Conservation (phyloP, 345 rosid species). For the Lepidium sativum region DNA sequence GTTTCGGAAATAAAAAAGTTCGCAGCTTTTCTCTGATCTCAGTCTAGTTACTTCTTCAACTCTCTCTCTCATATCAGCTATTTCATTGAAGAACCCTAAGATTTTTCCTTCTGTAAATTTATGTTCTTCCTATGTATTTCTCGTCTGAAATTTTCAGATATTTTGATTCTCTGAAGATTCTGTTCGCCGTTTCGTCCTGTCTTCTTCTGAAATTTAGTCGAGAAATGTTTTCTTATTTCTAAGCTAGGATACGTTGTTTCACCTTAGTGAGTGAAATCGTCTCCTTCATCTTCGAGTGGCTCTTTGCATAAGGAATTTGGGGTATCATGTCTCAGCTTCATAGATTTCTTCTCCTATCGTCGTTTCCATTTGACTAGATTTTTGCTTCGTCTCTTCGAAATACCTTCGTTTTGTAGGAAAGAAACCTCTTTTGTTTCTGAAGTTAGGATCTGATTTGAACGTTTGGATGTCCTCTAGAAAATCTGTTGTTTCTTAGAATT, state of each 20-base stretch:
- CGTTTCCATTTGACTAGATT: background rate
- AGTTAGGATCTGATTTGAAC: background rate
- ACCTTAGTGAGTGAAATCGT: background rate
- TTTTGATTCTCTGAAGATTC: background rate
- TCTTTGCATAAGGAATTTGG: background rate
- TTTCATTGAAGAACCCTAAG: background rate
- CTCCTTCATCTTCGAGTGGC: background rate
- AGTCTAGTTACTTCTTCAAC: background rate
- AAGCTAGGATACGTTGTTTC: background rate
- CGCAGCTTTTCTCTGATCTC: background rate
- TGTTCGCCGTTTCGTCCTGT: background rate
- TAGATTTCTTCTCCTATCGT: background rate
- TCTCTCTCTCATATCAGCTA: background rate
- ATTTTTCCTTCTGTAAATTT: background rate
- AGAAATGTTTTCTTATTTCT: background rate
- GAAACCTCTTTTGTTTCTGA: background rate
- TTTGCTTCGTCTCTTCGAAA: background rate
- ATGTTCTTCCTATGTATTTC: background rate
- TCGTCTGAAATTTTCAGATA: background rate
- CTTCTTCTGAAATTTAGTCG: background rate
- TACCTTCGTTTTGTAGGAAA: background rate
- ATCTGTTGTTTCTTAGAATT: background rate
- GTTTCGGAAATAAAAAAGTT: background rate
- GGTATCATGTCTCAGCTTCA: background rate
- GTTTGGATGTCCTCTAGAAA: background rate